These are phyloP conservation scores for Plantago ovata DNA, from an alignment of 257 asterid genomes.

Conservation along the genomic window DNA sequence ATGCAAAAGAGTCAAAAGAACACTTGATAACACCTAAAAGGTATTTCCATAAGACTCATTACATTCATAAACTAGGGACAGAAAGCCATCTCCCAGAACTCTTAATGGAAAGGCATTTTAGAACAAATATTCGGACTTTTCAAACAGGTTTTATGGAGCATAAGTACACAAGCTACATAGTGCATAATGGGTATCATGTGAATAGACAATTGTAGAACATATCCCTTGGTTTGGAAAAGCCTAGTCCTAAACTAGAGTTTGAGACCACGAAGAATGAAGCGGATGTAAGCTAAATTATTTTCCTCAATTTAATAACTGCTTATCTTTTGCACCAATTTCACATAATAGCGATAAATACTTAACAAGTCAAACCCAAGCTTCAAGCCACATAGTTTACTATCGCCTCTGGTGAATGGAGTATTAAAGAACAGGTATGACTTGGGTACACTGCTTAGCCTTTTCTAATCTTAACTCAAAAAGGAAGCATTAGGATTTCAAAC, in stretches of 20 bases:
- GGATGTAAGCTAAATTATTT: neutral
- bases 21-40: neutral
- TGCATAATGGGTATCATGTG: no score
- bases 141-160: no score
- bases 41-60: neutral
- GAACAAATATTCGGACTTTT: neutral
- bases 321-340: slow-evolving; percentile 5
- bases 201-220: no score
- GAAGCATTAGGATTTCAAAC: neutral
- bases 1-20: neutral
- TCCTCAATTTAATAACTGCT: neutral
- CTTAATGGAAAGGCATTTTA: neutral
- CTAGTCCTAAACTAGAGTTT: no score
- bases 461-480: slow-evolving; percentile 4
- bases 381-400: neutral
- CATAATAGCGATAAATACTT: neutral
- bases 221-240: no score
- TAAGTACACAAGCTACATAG: no score
- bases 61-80: neutral
- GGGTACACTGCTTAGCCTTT: slow-evolving; percentile 1
- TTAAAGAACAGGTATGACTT: neutral
- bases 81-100: neutral
- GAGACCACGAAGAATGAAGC: neutral
- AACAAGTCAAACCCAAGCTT: no score
- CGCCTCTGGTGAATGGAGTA: neutral